Evolutionary conservation across 2,329 filamentous ascomycete genomes (phyloP).

Genomic region (Penicillium expansum): DNA sequence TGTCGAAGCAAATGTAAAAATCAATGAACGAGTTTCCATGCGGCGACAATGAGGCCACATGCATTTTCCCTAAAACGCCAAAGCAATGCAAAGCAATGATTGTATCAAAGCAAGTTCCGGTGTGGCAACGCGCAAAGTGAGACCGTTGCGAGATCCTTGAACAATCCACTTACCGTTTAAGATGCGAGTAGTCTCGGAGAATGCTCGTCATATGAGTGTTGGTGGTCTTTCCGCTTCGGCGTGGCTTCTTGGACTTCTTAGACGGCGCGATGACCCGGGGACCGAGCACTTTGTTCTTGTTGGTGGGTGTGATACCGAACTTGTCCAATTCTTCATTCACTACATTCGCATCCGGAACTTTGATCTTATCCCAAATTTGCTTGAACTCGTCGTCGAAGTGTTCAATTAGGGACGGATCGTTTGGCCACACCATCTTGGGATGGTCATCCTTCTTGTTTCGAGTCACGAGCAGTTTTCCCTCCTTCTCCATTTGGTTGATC

Average conservation of each 20-base stretch:
- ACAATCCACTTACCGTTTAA: slow-evolving; percentile 35
- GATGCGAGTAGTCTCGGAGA: slow-evolving; percentile 67
- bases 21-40: background rate
- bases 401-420: slow-evolving; percentile 75
- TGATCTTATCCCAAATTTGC: slow-evolving; percentile 76
- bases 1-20: background rate
- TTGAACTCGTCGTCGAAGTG: slow-evolving; percentile 79
- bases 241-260: slow-evolving; percentile 72
- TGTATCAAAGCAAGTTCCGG: background rate
- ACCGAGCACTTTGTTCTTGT: slow-evolving; percentile 69
- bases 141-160: background rate
- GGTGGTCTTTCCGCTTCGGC: slow-evolving; percentile 74
- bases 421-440: slow-evolving; percentile 81
- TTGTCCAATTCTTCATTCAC: slow-evolving; percentile 73
- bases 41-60: background rate
- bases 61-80: slow-evolving; percentile 16
- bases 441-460: slow-evolving; percentile 90
- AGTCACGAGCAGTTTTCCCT: slow-evolving; percentile 78
- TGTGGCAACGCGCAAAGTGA: background rate
- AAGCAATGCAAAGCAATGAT: slow-evolving; percentile 21
- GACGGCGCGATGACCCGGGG: slow-evolving; percentile 55
- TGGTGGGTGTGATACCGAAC: slow-evolving; percentile 79
- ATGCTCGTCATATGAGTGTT: slow-evolving; percentile 84
- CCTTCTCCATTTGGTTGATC: slow-evolving; percentile 72
- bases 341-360: slow-evolving; percentile 71